Conservation (phyloP, 1,284 basidiomycete species). For the Amylostereum chailletii region DNA sequence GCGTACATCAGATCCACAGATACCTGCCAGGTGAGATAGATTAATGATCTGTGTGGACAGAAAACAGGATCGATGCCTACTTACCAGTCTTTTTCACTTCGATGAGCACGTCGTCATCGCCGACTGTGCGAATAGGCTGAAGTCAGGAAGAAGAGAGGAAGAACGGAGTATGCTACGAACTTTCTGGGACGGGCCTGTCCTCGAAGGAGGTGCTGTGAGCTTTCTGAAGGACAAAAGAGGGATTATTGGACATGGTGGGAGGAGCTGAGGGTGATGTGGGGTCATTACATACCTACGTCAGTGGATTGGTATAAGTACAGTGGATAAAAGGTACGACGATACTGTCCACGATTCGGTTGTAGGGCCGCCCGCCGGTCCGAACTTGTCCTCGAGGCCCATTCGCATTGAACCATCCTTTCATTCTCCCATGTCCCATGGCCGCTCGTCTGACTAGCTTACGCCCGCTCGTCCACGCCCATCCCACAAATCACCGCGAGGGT, state of each 20-base stretch:
- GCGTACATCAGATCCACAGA: slow-evolving; percentile 82
- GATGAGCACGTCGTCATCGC: slow-evolving; percentile 77
- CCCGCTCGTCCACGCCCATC: too few species aligned
- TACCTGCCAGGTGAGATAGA: slow-evolving; percentile 40
- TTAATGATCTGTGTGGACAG: not conserved
- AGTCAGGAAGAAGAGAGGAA: not conserved
- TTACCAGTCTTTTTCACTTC: slow-evolving; percentile 87
- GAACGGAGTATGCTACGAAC: slow-evolving; percentile 27
- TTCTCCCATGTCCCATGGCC: too few species aligned
- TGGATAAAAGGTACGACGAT: too few species aligned
- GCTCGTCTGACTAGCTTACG: too few species aligned
- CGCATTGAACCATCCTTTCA: too few species aligned
- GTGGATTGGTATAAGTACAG: not conserved
- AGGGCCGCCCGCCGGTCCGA: too few species aligned
- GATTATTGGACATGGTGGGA: slow-evolving; percentile 59
- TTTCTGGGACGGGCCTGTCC: slow-evolving; percentile 69
- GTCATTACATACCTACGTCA: not conserved
- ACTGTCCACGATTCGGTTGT: too few species aligned
- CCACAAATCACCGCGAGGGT: too few species aligned
- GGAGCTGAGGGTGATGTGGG: slow-evolving; percentile 7
- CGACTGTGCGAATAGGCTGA: slow-evolving; percentile 33
- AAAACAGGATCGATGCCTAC: slow-evolving; percentile 14
- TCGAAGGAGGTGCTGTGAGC: slow-evolving; percentile 73
- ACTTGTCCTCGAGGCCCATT: too few species aligned
- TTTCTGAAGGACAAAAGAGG: slow-evolving; percentile 70